Evolutionary conservation across 352 stramenopile species (phyloP), one percentile per base, ranked within the genome.

Genomic region (Pythium aristosporum): DNA sequence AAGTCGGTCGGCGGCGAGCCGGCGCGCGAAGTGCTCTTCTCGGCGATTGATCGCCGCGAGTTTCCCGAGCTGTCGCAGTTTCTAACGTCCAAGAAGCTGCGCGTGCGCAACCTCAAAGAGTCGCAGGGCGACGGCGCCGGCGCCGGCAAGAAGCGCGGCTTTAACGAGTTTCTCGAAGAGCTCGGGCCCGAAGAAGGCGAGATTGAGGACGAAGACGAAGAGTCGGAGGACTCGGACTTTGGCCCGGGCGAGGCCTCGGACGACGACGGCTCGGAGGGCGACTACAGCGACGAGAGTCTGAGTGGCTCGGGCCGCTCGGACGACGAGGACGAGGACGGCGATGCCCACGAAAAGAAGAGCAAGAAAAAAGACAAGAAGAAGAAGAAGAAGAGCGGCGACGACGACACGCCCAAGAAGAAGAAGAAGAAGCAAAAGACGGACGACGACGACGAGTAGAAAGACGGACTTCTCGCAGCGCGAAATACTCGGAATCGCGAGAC

Each of bases 1-100:
- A 94, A 94, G 68, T 88, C 80, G 7, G 86, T 94, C 23, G 88
- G 88, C n/a, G 83, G 84, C 32, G 88, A 94, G 56, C 77, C 76
- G 5, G 77, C 78, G 15, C 82, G 86, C 10, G 95, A 98, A 71
- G 97, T 97, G 69, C 87, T 96, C 36, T 99, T 99, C 73, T 97
- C 87, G 16, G 91, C 92, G n/a, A 98, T 99, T 63, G 96, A 98
- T 72, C 94, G 94, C 7, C 89, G 87, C 39, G 96, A 99, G 68
- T 99, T 98, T 76, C 79, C 87, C 2, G 82, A 95, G 54, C 77
- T 99, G 59, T 97, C 95, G 71, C 94, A 96, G 69, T 99, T 98
- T 76, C 74, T 98, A n/a, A 94, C 80, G 23, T 91, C 83, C 34
- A 98, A 98, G 78, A 97, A 97, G 61, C 89, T 98, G 68, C 87